Conservation (phyloP, 148 eudicot species). For the Rhododendron molle region DNA sequence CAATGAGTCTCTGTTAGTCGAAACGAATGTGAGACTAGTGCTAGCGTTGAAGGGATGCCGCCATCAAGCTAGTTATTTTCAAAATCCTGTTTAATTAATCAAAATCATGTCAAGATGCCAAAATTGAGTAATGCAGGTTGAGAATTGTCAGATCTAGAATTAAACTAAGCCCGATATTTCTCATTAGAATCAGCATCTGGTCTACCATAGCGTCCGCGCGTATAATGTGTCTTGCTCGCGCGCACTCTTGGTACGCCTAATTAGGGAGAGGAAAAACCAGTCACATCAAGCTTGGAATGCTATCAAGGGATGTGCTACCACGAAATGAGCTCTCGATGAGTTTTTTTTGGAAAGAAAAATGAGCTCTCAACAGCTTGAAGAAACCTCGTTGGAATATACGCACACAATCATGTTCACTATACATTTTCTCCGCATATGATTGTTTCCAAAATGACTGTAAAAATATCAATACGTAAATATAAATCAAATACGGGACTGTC, state of each 20-base stretch:
- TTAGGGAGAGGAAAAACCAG: not conserved
- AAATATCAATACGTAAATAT: not conserved
- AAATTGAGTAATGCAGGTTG: not conserved
- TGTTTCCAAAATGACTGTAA: slow-evolving; percentile 70
- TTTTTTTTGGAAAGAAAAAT: too few relatives aligned
- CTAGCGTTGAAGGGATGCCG: slow-evolving; percentile 52
- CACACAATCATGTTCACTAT: not conserved
- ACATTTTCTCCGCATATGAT: slow-evolving; percentile 17
- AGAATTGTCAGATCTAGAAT: not conserved
- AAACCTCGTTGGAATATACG: not conserved
- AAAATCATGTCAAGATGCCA: not conserved
- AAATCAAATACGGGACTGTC: not conserved
- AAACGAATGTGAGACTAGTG: slow-evolving; percentile 29
- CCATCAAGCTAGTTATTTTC: slow-evolving; percentile 62
- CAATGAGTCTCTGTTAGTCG: too few relatives aligned
- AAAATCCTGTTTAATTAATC: slow-evolving; percentile 47
- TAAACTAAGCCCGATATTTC: too few relatives aligned
- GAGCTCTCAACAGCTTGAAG: too few relatives aligned
- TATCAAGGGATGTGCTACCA: not conserved
- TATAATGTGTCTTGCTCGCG: not conserved
- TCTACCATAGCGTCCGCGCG: not conserved
- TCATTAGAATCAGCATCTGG: not conserved
- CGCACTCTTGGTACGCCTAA: too few relatives aligned
- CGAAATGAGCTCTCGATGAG: too few relatives aligned
- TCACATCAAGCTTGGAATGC: not conserved